Evolutionary conservation across 768 basidiomycete species (phyloP).

Genomic region (Pleurotus platypus): DNA sequence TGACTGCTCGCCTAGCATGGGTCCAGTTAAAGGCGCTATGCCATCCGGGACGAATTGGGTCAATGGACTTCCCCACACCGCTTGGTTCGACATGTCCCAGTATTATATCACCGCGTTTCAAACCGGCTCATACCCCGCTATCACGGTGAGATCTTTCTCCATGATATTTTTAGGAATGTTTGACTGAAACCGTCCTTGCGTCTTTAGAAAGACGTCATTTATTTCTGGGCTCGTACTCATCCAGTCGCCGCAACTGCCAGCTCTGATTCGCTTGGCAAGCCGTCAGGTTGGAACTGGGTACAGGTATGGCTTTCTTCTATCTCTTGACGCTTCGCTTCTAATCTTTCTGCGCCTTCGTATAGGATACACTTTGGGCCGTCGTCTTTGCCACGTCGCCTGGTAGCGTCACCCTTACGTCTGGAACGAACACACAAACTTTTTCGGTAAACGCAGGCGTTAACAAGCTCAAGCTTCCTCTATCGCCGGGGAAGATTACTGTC

Average conservation of each 20-base stretch:
- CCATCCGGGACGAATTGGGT: slow-evolving; percentile 42
- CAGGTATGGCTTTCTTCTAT: slow-evolving; percentile 33
- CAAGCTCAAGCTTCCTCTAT: slow-evolving; percentile 56
- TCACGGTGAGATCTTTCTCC: slow-evolving; percentile 38
- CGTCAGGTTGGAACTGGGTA: slow-evolving; percentile 47
- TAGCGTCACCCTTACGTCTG: slow-evolving; percentile 47
- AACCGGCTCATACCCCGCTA: slow-evolving; percentile 56
- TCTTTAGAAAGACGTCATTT: slow-evolving; percentile 40
- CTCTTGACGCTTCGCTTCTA: background rate
- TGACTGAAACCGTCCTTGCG: background rate
- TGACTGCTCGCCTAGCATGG: slow-evolving; percentile 31
- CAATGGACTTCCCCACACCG: slow-evolving; percentile 39
- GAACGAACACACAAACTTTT: slow-evolving; percentile 35
- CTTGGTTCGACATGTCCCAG: slow-evolving; percentile 60
- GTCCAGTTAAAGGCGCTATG: slow-evolving; percentile 52
- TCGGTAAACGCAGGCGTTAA: slow-evolving; percentile 46
- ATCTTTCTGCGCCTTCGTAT: slow-evolving; percentile 7
- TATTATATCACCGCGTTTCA: slow-evolving; percentile 70
- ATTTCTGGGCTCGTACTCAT: slow-evolving; percentile 67
- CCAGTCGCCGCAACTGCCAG: slow-evolving; percentile 42
- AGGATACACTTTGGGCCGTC: slow-evolving; percentile 66
- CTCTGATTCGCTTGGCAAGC: slow-evolving; percentile 41
- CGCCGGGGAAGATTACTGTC: slow-evolving; percentile 55
- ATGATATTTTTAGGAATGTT: background rate
- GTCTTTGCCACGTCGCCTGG: slow-evolving; percentile 53